Evolutionary conservation across 2,329 filamentous ascomycete species (phyloP), one percentile per base, ranked within the genome.

Genomic region (Exophiala sp.): DNA sequence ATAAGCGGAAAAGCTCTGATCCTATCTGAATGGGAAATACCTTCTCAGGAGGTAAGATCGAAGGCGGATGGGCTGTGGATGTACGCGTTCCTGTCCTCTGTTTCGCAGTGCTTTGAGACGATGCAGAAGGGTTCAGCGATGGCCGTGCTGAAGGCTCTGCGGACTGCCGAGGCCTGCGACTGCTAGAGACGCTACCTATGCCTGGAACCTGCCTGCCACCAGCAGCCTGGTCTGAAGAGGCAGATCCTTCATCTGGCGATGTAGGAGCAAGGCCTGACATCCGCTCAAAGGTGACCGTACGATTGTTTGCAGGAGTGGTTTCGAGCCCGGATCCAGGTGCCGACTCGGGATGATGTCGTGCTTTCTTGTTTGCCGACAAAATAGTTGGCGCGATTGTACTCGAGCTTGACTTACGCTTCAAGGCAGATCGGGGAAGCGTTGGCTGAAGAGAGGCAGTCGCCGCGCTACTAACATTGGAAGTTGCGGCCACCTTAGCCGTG

Each of bases 21-120:
- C 85, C 85, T 55, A 88, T 84, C 66, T 88, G 85, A 52, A 88
- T 86, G 0, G 85, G 80, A 63, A 88, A 88, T 3, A 87, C 82
- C 65, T 83, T 83, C 46, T 82, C 79, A 2, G 75, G 69, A 3
- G 82, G 82, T 7, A 85, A 64, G 16, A 62, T 63, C 6, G 58
- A 59, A 10, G 61, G 60, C 16, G 59, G 59, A 47, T 63, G 61
- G 14, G 52, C 59, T 14, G 62, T 58, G 1, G 62, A 50, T 11
- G 58, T 50, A 16, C 58, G 60, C n/a, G 38, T 61, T 3, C 58
- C 54, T 39, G 18, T 21, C 41, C 50, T 58, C 11, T 44, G 34
- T 12, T 48, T 50, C 11, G 34, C 40, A 9, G 57, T 57, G 14
- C 43, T 35, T 52, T 60, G 54, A 12, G 57, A 57, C 40, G 54